Percentiles rank a stretch among this genome's conserved stretches.
Evolutionary conservation across 2,329 filamentous ascomycete species (phyloP).

Genomic region (Aspergillus sp.): DNA sequence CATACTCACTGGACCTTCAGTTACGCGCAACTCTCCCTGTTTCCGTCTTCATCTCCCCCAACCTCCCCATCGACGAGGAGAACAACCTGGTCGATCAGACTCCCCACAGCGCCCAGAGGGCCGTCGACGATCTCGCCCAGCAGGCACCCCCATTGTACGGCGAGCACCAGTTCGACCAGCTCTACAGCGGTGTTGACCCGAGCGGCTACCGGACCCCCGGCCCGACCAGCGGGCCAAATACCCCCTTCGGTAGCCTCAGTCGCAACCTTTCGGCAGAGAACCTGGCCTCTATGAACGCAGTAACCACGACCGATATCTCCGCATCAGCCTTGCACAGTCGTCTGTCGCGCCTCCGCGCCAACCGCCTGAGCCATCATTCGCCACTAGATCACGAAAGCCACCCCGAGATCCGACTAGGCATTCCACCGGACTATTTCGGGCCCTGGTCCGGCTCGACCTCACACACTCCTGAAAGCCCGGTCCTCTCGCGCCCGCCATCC

Average conservation of each 20-base stretch:
- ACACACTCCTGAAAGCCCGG: constrained; percentile 25
- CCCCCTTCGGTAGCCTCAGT: constrained; percentile 62
- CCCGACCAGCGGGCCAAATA: constrained; percentile 60
- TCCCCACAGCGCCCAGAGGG: constrained; percentile 42
- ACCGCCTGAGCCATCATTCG: constrained; percentile 12
- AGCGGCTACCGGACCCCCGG: constrained; percentile 73
- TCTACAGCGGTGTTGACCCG: constrained; percentile 80
- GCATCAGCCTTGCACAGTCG: constrained; percentile 63
- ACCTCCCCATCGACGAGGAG: constrained; percentile 78
- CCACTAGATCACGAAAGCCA: constrained; percentile 16
- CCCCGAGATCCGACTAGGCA: constrained; percentile 17
- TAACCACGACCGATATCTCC: constrained; percentile 49
- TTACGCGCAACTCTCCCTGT: constrained; percentile 84
- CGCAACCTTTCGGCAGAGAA: constrained; percentile 76
- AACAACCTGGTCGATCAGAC: constrained; percentile 64
- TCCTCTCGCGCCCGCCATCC: constrained; percentile 39
- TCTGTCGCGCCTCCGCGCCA: constrained; percentile 45
- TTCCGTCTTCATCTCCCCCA: constrained; percentile 91
- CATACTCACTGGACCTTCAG: too few relatives aligned
- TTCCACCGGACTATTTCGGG: constrained; percentile 26
- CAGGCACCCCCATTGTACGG: constrained; percentile 89
- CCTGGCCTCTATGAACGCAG: constrained; percentile 51
- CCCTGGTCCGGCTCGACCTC: constrained; percentile 16
- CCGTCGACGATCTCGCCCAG: constrained; percentile 48
- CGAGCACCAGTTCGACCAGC: constrained; percentile 76